Evolutionary conservation across 208 protist species (phyloP).

Genomic region (Trypanosoma avium): DNA sequence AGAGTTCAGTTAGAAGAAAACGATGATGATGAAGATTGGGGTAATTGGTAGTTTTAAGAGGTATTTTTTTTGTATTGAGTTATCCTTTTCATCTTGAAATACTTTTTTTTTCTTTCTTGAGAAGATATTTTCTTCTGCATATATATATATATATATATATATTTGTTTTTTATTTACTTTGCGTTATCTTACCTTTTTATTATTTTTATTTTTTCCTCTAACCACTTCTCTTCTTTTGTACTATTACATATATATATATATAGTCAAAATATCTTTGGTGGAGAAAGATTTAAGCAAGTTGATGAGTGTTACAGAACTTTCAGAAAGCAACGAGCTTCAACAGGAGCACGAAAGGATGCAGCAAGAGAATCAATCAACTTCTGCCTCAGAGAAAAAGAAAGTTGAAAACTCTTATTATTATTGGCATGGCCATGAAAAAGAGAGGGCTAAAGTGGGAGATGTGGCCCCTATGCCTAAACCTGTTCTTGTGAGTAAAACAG

Average conservation of each 20-base stretch:
- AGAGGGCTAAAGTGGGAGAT: constrained; percentile 76
- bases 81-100: background rate
- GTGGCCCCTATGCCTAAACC: constrained; percentile 78
- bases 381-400: constrained; percentile 46
- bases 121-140: no score
- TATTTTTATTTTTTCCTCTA: constrained; percentile 12
- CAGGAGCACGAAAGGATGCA: background rate
- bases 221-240: no score
- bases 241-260: no score
- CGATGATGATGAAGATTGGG: constrained; percentile 59
- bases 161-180: constrained; percentile 12
- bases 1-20: constrained; percentile 25
- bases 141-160: background rate
- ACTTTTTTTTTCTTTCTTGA: no score
- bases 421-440: constrained; percentile 87
- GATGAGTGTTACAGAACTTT: no score
- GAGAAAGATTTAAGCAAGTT: no score
- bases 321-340: no score
- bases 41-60: constrained; percentile 43
- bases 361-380: no score
- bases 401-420: constrained; percentile 82
- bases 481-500: constrained; percentile 53
- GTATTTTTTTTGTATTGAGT: background rate
- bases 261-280: no score
- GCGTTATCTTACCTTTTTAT: constrained; percentile 10